phyloP scores from a whole-genome alignment of 2,329 filamentous ascomycete genomes.

The Clarireedia hainanense region DNA sequence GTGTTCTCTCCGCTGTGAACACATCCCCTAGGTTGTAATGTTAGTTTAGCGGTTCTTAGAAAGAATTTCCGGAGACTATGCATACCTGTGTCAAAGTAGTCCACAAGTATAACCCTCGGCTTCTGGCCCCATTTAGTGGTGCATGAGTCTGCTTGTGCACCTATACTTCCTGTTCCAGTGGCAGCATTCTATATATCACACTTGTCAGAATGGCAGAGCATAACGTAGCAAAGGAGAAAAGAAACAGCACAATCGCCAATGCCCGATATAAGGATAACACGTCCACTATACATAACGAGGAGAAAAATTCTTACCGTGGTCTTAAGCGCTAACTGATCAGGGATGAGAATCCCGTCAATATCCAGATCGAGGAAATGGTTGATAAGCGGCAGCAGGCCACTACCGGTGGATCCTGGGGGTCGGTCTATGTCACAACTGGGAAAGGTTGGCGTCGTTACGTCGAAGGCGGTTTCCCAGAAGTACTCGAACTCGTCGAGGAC shows the following conservation, averaged over 20 bases:
- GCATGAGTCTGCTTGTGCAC: slow-evolving; percentile 40
- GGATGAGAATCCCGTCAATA: slow-evolving; percentile 40
- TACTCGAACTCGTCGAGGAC: slow-evolving; percentile 57
- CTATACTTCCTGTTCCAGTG: slow-evolving; percentile 43
- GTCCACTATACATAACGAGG: no score
- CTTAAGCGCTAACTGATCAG: slow-evolving; percentile 39
- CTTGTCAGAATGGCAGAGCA: not conserved
- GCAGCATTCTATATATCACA: slow-evolving; percentile 20
- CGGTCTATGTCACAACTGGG: slow-evolving; percentile 59
- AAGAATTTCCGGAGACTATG: not conserved
- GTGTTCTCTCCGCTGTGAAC: slow-evolving; percentile 24
- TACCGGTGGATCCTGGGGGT: slow-evolving; percentile 38
- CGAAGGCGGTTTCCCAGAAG: slow-evolving; percentile 67
- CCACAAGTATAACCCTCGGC: slow-evolving; percentile 49
- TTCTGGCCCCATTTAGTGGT: slow-evolving; percentile 37
- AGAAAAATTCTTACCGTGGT: slow-evolving; percentile 13
- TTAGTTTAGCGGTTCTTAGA: not conserved
- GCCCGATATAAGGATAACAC: not conserved
- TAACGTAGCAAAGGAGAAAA: not conserved
- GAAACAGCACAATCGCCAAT: not conserved
- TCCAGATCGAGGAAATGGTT: slow-evolving; percentile 56
- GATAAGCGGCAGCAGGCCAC: slow-evolving; percentile 46
- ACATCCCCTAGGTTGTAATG: slow-evolving; percentile 20
- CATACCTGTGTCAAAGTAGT: slow-evolving; percentile 45
- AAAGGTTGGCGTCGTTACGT: slow-evolving; percentile 43